phyloP scores from a whole-genome alignment of 768 basidiomycete genomes.

The Coprinopsis cinerea region DNA sequence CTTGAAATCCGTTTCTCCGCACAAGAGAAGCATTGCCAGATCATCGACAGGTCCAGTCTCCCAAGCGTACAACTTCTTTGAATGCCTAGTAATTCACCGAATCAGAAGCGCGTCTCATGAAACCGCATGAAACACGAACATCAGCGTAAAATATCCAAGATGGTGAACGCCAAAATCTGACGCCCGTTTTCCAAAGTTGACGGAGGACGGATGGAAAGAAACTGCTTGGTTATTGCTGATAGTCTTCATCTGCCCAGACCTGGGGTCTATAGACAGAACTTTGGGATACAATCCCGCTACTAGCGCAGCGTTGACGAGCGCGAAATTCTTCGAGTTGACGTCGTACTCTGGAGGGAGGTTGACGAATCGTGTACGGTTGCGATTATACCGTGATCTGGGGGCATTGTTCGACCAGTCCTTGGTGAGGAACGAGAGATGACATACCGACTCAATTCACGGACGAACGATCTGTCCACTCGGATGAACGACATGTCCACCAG shows the following conservation, averaged over 20 bases:
- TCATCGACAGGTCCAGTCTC: conserved; percentile 90
- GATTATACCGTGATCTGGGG: conserved; percentile 65
- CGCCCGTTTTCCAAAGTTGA: conserved; percentile 73
- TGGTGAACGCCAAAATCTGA: conserved; percentile 70
- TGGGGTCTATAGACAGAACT: conserved; percentile 64
- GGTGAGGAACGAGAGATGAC: conserved; percentile 4
- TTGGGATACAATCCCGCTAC: conserved; percentile 89
- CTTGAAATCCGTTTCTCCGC: conserved; percentile 89
- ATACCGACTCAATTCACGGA: conserved; percentile 67
- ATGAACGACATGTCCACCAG: conserved; percentile 87
- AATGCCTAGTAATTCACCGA: conserved; percentile 55
- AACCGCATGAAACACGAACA: conserved; percentile 36
- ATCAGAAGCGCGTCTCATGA: neutral
- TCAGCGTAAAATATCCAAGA: conserved; percentile 82
- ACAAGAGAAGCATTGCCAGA: conserved; percentile 71
- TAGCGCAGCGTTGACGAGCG: conserved; percentile 75
- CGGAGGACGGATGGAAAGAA: conserved; percentile 84
- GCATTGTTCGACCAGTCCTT: neutral
- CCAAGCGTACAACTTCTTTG: conserved; percentile 90
- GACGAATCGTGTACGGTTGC: conserved; percentile 73
- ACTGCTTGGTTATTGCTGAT: conserved; percentile 75
- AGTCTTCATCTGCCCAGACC: conserved; percentile 63
- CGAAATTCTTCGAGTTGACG: conserved; percentile 55
- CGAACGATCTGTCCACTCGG: conserved; percentile 53
- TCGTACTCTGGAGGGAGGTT: conserved; percentile 66